A percentile compares a stretch with the other conserved stretches of the same genome.
Conservation (phyloP, 805 yeast genomes). For the Spathaspora sp. region DNA sequence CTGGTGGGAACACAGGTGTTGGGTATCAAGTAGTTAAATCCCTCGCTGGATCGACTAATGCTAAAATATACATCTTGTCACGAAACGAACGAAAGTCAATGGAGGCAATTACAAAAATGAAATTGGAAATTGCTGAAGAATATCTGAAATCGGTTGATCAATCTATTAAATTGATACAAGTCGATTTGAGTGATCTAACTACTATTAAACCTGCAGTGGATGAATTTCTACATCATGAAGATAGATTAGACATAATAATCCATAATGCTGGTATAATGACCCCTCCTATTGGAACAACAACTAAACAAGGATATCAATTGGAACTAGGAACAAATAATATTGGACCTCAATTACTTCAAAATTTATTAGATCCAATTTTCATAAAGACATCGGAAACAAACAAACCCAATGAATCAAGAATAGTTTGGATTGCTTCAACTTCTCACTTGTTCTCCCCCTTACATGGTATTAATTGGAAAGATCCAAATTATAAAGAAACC, state of each 20-base stretch:
- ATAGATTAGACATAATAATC: conserved; percentile 16
- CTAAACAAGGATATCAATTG: conserved; percentile 42
- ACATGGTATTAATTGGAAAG: conserved; percentile 30
- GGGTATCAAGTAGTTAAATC: conserved; percentile 22
- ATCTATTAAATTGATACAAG: conserved; percentile 13
- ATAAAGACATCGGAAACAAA: conserved; percentile 23
- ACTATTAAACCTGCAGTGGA: conserved; percentile 35
- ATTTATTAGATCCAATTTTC: conserved; percentile 34
- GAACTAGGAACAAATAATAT: conserved; percentile 46
- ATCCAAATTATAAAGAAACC: conserved; percentile 19
- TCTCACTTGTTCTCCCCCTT: conserved; percentile 27
- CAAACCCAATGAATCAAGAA: conserved; percentile 25
- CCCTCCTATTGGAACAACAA: conserved; percentile 24
- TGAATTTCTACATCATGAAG: conserved; percentile 11
- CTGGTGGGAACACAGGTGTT: conserved; percentile 38
- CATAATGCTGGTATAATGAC: conserved; percentile 25
- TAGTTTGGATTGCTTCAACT: conserved; percentile 44
- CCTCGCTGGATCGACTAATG: conserved; percentile 23
- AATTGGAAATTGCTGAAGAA: conserved; percentile 15
- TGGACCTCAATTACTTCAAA: conserved; percentile 44
- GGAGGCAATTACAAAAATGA: conserved; percentile 20
- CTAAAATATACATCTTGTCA: conserved; percentile 31
- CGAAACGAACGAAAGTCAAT: conserved; percentile 28
- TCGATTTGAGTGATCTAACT: conserved; percentile 40
- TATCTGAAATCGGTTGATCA: conserved; percentile 3